Conservation (phyloP, 1,139 yeast genomes). For the Arxiozyma telluris region DNA sequence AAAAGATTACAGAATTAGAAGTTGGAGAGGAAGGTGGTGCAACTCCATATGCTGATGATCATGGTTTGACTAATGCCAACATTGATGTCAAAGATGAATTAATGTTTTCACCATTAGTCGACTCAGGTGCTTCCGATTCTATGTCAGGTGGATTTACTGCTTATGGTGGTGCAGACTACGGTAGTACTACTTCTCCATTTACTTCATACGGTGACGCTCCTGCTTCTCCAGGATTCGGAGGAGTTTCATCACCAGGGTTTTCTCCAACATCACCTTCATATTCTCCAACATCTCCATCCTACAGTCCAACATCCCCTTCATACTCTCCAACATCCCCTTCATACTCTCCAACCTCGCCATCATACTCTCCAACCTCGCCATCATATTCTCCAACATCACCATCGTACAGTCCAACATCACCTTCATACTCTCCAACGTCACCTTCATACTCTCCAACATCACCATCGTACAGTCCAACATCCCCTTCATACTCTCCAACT, state of each 20-base stretch:
- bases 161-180: conserved; percentile 62
- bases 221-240: conserved; percentile 62
- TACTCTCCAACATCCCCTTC: conserved; percentile 65
- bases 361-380: conserved; percentile 65
- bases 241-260: conserved; percentile 64
- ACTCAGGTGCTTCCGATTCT: conserved; percentile 71
- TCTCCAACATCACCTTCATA: conserved; percentile 70
- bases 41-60: conserved; percentile 81
- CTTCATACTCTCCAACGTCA: conserved; percentile 62
- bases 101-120: conserved; percentile 89
- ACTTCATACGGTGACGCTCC: conserved; percentile 53
- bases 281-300: conserved; percentile 65
- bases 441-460: conserved; percentile 71
- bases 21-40: conserved; percentile 75
- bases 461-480: conserved; percentile 58
- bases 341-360: conserved; percentile 66
- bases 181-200: conserved; percentile 59
- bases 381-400: conserved; percentile 66
- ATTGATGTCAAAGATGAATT: conserved; percentile 74
- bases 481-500: conserved; percentile 56
- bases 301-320: conserved; percentile 70
- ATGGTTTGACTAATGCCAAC: conserved; percentile 65
- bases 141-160: conserved; percentile 83
- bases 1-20: conserved; percentile 34
- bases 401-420: conserved; percentile 57